phyloP scores from a whole-genome alignment of 2,329 filamentous ascomycete genomes.

The Fusarium buharicum region DNA sequence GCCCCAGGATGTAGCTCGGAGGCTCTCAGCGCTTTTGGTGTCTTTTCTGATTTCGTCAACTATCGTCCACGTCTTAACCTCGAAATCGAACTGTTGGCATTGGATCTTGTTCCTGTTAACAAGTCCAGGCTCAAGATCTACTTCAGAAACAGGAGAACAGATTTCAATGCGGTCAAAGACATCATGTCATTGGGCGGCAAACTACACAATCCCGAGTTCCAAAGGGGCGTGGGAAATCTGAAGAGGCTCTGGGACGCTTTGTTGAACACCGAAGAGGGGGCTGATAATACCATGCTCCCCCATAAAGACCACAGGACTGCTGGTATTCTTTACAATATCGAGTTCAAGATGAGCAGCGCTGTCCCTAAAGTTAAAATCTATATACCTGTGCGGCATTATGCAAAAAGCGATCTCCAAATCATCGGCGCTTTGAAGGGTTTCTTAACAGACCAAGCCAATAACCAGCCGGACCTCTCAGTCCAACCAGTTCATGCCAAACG shows the following conservation, averaged over 20 bases:
- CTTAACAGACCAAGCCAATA: neutral
- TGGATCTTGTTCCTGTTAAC: constrained; percentile 46
- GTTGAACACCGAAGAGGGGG: neutral
- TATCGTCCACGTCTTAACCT: neutral
- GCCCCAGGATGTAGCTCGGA: constrained; percentile 3
- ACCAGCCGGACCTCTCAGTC: fast-evolving
- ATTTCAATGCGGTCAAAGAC: constrained; percentile 45
- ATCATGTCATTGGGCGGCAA: constrained; percentile 41
- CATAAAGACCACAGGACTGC: constrained; percentile 46
- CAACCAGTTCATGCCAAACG: neutral
- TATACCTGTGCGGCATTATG: constrained; percentile 51
- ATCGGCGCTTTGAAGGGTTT: neutral
- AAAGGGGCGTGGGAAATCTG: constrained; percentile 30
- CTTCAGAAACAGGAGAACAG: constrained; percentile 46
- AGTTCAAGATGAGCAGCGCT: constrained; percentile 37
- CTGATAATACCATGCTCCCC: constrained; percentile 29
- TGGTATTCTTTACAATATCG: constrained; percentile 51
- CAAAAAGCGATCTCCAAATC: constrained; percentile 14
- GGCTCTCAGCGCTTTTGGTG: neutral
- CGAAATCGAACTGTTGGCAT: constrained; percentile 46
- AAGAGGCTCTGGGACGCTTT: constrained; percentile 35
- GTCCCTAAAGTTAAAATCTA: constrained; percentile 48
- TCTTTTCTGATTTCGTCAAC: neutral
- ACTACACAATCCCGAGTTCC: constrained; percentile 2
- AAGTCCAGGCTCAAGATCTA: constrained; percentile 53